Base-by-base conservation (phyloP, 495 filamentous ascomycete genomes). In the Trichodelitschia bisporula region DNA sequence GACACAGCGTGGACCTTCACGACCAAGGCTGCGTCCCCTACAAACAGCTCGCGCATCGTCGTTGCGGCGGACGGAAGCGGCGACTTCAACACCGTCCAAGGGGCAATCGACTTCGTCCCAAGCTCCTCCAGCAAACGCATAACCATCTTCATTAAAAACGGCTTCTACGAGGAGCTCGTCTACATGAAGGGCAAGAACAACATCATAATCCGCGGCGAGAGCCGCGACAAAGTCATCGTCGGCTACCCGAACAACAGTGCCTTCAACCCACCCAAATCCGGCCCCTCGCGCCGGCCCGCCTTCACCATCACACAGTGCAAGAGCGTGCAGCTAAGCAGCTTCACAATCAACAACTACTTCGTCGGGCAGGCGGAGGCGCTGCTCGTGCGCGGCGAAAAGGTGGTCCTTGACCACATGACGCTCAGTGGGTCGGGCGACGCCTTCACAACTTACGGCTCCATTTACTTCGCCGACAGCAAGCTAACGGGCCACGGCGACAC, bases 171-270 rank as follows among this genome's bases (percentile, higher is more conserved):
- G 19, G 33, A 35, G 28, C 28, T 35, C 29, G 18, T 35, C 18
- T 35, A 11, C 28, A 15, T 33, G 10, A 28, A 35, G 18, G 15
- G 33, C 28, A 35, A 35, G 18, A 4, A 11, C 4, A 35, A 35
- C 33, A 9, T 35, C 4, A 21, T 17, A 4, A 35, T 35, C 13
- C 33, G 33, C n/a, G 33, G 33, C 15, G 10, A 35, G 20, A 28
- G 27, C 28, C 27, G 28, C 8, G 20, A 33, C 8, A 12, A 15
- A 13, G 21, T 18, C 12, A 35, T 15, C 5, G 33, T 35, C 13
- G 33, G 33, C 6, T 35, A 35, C 16, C 33, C 33, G 15, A 35
- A 35, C 19, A 36, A 36, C 30, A 36, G 34, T 19, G 34, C 34
- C 12, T 34, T 36, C 31, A 36, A 36, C 30, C 32, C 32, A 5